A percentile compares a stretch with the other conserved stretches of the same genome.
These are phyloP conservation scores for Flueggea neowawraea DNA, from an alignment of 441 rosid species.

Conservation along the genomic window DNA sequence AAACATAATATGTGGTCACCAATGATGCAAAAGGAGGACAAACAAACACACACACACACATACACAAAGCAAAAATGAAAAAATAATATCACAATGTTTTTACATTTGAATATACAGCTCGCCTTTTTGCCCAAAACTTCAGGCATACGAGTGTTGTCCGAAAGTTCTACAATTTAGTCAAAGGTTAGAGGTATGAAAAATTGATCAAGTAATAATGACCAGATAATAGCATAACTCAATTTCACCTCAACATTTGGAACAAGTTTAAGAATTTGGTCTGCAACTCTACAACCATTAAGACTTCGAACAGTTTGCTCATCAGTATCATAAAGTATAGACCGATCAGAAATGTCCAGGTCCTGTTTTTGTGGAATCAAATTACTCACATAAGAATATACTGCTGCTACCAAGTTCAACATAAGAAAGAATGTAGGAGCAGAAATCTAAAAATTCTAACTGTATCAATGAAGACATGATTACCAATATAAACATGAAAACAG, in stretches of 20 bases:
- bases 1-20: not conserved
- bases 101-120: conserved; percentile 84
- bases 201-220: conserved; percentile 1
- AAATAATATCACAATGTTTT: conserved; percentile 10
- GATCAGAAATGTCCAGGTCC: conserved; percentile 85
- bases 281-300: conserved; percentile 98
- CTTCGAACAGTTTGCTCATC: conserved; percentile 96
- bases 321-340: conserved; percentile 57
- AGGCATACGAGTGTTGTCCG: conserved; percentile 76
- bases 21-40: no score
- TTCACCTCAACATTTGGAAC: conserved; percentile 86
- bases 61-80: no score
- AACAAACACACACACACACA: no score
- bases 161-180: conserved; percentile 51
- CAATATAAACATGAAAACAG: no score
- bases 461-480: no score
- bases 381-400: conserved; percentile 7
- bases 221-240: conserved; percentile 1
- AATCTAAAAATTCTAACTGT: no score
- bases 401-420: not conserved
- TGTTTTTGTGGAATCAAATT: conserved; percentile 26
- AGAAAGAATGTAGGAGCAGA: no score
- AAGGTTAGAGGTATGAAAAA: conserved; percentile 4
- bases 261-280: conserved; percentile 93
- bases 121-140: conserved; percentile 91